phyloP scores from a whole-genome alignment of 352 stramenopile genomes.

The Globisporangium cystogenes region DNA sequence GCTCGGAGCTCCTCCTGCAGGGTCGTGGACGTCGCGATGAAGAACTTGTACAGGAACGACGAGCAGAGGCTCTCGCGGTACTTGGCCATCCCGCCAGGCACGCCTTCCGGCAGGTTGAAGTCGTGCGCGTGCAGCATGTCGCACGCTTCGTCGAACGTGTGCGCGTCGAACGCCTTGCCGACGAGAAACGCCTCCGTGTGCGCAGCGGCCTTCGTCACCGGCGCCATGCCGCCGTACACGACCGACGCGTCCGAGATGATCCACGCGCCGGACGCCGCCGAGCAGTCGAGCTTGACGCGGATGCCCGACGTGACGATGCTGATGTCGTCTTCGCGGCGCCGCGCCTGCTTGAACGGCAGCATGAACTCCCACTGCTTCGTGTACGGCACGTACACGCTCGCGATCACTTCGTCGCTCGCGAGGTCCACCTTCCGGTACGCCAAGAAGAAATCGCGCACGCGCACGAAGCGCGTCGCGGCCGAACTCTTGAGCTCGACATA shows the following conservation, averaged over 20 bases:
- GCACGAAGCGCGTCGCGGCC: slow-evolving; percentile 27
- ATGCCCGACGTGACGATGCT: slow-evolving; percentile 95
- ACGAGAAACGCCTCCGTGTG: slow-evolving; percentile 65
- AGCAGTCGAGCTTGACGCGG: slow-evolving; percentile 71
- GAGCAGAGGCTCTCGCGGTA: slow-evolving; percentile 93
- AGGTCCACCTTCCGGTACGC: slow-evolving; percentile 93
- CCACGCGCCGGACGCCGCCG: slow-evolving; percentile 64
- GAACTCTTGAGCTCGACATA: slow-evolving; percentile 55
- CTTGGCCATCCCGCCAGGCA: slow-evolving; percentile 92
- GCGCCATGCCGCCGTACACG: slow-evolving; percentile 69
- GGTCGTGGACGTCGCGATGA: slow-evolving; percentile 56
- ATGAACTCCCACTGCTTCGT: slow-evolving; percentile 89
- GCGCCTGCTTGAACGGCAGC: slow-evolving; percentile 94
- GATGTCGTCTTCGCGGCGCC: slow-evolving; percentile 96
- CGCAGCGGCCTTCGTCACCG: slow-evolving; percentile 50
- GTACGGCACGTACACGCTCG: slow-evolving; percentile 88
- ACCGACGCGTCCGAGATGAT: slow-evolving; percentile 52
- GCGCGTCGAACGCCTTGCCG: slow-evolving; percentile 70
- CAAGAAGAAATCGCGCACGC: slow-evolving; percentile 93
- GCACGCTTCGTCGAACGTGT: slow-evolving; percentile 82
- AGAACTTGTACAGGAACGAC: slow-evolving; percentile 96
- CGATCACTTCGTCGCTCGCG: slow-evolving; percentile 87
- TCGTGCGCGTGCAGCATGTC: slow-evolving; percentile 81
- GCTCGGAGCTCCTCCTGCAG: slow-evolving; percentile 37
- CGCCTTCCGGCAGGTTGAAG: slow-evolving; percentile 86